Base-by-base conservation (phyloP, 2,329 filamentous ascomycete genomes). In the Colletotrichum incanum region DNA sequence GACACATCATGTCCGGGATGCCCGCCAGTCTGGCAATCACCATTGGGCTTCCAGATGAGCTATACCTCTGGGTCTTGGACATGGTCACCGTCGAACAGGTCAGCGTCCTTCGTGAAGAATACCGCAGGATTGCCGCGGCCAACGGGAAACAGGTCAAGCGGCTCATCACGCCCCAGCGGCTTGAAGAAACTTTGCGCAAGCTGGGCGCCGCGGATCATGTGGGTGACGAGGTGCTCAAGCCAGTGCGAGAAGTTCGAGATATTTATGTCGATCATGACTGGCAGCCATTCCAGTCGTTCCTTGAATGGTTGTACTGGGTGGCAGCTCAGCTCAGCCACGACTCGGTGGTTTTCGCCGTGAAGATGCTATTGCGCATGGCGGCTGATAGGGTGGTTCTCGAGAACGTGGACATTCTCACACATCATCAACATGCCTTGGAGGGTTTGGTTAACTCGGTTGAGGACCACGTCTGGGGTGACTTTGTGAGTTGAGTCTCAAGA, bases 31-130 rank as follows among this genome's bases (percentile, higher is more conserved):
- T 92, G 18, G 61, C 82, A 5, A 43, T n/a, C 14, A 60, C 49
- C 9, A 14, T 64, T 23, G 26, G 45, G n/a, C 78, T 94, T 16
- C 90, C 93, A 0, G 89, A 93, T 72, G 87, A 92, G 66, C 77
- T 94, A 1, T 86, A 94, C 61, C 76, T 87, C 20, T 95, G 93
- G 93, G 83, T 94, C 3, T 77, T 93, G 7, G 82, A 88, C 61
- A 87, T 91, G 81, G 82, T 91, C 28, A 89, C 87, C 66, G 78
- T 83, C 2, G 90, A 93, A 76, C 81, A 83, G 50, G 87, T 87
- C 41, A 82, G 85, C 52, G 84, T 89, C 55, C 79, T 94, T 52
- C 86, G 90, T 61, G 80, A 86, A 66, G 88, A 91, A 71, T 94
- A 94, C 78, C 83, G 86, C 66, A 86, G 86, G 55, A 80, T 94